Base-by-base conservation (phyloP, 257 asterid genomes). In the Dorcoceras hygrometricum region DNA sequence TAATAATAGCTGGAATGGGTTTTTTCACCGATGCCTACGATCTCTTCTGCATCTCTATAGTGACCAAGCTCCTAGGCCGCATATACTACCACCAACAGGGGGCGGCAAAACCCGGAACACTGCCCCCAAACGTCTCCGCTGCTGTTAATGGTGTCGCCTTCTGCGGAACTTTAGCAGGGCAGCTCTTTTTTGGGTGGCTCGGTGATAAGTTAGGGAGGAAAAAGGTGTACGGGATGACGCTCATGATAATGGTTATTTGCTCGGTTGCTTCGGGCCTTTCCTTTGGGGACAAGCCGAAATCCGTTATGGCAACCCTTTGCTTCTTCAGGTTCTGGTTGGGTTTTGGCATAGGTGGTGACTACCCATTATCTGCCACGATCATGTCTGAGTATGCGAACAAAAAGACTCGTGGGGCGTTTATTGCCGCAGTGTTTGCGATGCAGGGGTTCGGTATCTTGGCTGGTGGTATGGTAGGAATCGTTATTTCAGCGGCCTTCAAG, bases 11-110 rank as follows among this genome's bases (percentile, higher is more conserved):
- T 9, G 93, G 93, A 4, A 86, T 86, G 93, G 93, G 93, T 8
- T 86, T 86, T 67, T 86, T 86, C 80, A 86, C 93, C 0, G 93
- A 86, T 57, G 93, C 93, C 2, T 86, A 86, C 25, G 93, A 86
- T 53, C 89, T 86, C 36, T 83, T 86, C 64, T 70, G 84, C 71
- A 79, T 86, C 25, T 79, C 89, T 23, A 29, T 78, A 0, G 81
- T 80, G 18, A 70, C 86, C 1, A 83, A 81, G 55, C 58, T 82
- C 39, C 81, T 86, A 5, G 90, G 94, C 22, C 82, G 94, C 6
- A 75, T 82, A 6, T 84, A 87, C 61, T 84, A 87, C 71, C 80
- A 71, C 60, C 65, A 61, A 1, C 48, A 32, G 2, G 82, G 76
- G 6, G 79, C 77, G 1, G 23, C 7, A 3, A 80, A 71, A 22